Percentiles rank a stretch among this genome's conserved stretches.
These are phyloP conservation scores for Saccharomyces hybrid DNA, from an alignment of 1,139 yeast genomes.

Conservation along the genomic window DNA sequence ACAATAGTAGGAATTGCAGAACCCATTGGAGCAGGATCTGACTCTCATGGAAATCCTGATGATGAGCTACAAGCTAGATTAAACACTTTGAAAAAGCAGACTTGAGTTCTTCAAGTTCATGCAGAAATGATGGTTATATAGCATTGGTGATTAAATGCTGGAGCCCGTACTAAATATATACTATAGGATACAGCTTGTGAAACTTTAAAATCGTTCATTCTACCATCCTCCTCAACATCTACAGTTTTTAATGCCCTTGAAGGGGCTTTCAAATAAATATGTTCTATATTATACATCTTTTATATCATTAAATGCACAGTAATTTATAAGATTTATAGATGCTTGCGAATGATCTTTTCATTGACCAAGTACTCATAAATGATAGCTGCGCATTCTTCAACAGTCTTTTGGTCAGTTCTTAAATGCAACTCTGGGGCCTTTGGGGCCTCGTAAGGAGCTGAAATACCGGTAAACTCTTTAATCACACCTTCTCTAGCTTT, in stretches of 20 bases:
- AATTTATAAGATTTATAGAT: background rate
- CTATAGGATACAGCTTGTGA: background rate
- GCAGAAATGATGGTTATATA: background rate
- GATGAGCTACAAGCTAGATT: slow-evolving; percentile 86
- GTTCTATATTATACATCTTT: background rate
- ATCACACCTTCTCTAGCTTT: slow-evolving; percentile 93
- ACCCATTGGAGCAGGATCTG: slow-evolving; percentile 38
- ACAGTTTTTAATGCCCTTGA: background rate
- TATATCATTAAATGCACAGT: background rate
- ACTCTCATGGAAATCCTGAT: slow-evolving; percentile 45
- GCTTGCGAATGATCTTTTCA: slow-evolving; percentile 36
- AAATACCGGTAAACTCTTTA: slow-evolving; percentile 90
- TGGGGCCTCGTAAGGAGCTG: slow-evolving; percentile 95
- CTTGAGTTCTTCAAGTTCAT: background rate
- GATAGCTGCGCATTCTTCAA: slow-evolving; percentile 73
- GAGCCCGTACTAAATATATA: background rate
- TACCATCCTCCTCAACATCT: background rate
- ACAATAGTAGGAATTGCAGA: slow-evolving; percentile 40
- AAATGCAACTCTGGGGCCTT: slow-evolving; percentile 74
- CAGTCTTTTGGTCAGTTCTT: slow-evolving; percentile 58
- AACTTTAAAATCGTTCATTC: background rate
- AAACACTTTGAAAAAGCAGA: slow-evolving; percentile 63
- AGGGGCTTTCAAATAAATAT: background rate
- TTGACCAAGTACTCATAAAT: slow-evolving; percentile 62
- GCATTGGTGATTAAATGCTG: background rate